These are phyloP conservation scores for Urtica urens DNA, from an alignment of 306 rosid species.

Conservation along the genomic window DNA sequence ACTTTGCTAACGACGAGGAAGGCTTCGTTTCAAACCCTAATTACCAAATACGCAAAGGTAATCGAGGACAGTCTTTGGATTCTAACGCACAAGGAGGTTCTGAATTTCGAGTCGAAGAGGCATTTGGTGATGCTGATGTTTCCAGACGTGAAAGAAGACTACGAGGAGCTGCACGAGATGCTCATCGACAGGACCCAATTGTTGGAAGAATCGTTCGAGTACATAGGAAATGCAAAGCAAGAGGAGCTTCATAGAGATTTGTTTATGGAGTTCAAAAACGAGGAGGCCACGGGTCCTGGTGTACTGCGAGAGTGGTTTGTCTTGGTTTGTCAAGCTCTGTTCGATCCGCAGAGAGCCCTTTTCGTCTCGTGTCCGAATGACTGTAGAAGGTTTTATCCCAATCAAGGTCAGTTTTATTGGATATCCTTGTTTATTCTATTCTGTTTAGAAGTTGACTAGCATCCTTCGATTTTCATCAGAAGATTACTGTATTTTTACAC, in stretches of 20 bases:
- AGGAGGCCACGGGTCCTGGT: slow-evolving; percentile 88
- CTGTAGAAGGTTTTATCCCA: slow-evolving; percentile 67
- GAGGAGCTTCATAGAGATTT: slow-evolving; percentile 42
- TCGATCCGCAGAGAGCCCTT: slow-evolving; percentile 57
- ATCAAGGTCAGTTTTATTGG: slow-evolving; percentile 61
- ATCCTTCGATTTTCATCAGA: too few species aligned
- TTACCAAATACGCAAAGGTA: slow-evolving; percentile 31
- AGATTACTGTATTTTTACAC: too few species aligned
- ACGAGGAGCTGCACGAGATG: slow-evolving; percentile 64
- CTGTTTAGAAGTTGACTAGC: too few species aligned
- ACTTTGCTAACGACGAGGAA: slow-evolving; percentile 26
- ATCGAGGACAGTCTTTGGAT: slow-evolving; percentile 50
- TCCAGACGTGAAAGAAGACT: slow-evolving; percentile 47
- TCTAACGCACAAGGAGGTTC: slow-evolving; percentile 39
- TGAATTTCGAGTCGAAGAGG: slow-evolving; percentile 55
- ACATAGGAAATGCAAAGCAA: slow-evolving; percentile 39
- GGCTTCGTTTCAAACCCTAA: slow-evolving; percentile 27
- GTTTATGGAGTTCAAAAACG: slow-evolving; percentile 63
- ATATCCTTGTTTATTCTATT: too few species aligned
- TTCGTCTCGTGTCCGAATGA: slow-evolving; percentile 72
- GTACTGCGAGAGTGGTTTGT: slow-evolving; percentile 79
- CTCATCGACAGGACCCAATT: slow-evolving; percentile 67
- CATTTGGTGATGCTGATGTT: slow-evolving; percentile 64
- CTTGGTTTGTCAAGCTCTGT: slow-evolving; percentile 66
- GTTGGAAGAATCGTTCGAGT: slow-evolving; percentile 58